A percentile compares a stretch with the other conserved stretches of the same genome.
Conservation (phyloP, 805 yeast genomes). For the Isabelozyma rhagii region DNA sequence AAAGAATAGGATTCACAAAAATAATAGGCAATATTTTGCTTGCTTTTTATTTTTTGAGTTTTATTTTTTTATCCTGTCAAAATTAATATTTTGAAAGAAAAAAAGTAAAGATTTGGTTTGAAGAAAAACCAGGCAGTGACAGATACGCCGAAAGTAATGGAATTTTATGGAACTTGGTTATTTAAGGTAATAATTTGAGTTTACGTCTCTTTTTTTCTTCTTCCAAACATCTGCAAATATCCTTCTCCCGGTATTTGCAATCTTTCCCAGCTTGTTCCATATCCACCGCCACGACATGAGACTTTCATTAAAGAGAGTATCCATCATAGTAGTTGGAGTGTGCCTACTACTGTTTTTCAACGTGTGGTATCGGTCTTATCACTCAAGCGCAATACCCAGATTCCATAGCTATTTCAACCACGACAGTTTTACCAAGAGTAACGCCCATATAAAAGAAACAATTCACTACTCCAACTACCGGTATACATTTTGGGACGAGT, state of each 20-base stretch:
- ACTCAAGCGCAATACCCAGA: background rate
- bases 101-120: background rate
- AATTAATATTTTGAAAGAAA: background rate
- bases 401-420: background rate
- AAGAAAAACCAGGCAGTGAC: background rate
- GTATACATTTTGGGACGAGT: conserved; percentile 15
- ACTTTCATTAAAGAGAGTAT: background rate
- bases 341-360: background rate
- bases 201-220: background rate
- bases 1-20: too few species aligned
- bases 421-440: conserved; percentile 8
- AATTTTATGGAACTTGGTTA: too few species aligned
- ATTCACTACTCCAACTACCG: conserved; percentile 24
- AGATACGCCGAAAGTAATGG: background rate
- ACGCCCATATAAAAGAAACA: conserved; percentile 7
- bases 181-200: background rate
- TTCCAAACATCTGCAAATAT: too few species aligned
- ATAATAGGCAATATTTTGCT: background rate
- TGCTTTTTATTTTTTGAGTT: background rate
- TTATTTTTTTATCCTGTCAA: background rate
- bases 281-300: background rate
- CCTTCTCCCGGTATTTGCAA: too few species aligned
- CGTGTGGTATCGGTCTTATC: background rate
- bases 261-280: background rate
- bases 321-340: background rate